A percentile compares a stretch with the other conserved stretches of the same genome.
Evolutionary conservation across 768 basidiomycete species (phyloP).

Genomic region (Leccinum truebloodii): DNA sequence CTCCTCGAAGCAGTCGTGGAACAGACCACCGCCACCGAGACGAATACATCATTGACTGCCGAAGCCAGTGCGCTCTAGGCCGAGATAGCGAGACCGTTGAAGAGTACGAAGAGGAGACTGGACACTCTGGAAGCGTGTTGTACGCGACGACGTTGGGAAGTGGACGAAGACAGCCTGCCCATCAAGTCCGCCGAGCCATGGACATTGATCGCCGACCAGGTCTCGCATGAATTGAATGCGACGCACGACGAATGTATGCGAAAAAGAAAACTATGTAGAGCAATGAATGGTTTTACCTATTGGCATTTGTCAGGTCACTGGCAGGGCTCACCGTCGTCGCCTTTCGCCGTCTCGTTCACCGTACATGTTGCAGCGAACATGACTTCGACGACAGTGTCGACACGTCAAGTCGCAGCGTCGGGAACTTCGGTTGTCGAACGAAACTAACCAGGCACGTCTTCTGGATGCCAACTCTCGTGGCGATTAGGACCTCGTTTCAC

Average conservation of each 20-base stretch:
- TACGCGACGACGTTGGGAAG: not conserved
- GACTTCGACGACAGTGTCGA: constrained; percentile 66
- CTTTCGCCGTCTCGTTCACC: not conserved
- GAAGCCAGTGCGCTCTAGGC: constrained; percentile 76
- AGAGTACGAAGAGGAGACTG: constrained; percentile 71
- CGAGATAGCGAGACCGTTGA: constrained; percentile 65
- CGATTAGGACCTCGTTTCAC: constrained; percentile 90
- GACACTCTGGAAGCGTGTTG: constrained; percentile 70
- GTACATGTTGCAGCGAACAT: constrained; percentile 63
- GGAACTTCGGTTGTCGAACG: constrained; percentile 83
- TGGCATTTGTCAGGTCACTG: not conserved
- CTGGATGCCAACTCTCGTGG: constrained; percentile 89
- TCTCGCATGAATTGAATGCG: constrained; percentile 88
- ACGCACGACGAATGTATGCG: constrained; percentile 94
- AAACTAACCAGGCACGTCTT: constrained; percentile 70
- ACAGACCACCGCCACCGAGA: constrained; percentile 78
- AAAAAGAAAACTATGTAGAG: constrained; percentile 78
- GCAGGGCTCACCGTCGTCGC: not conserved
- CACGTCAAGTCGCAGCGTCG: constrained; percentile 91
- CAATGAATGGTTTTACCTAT: constrained; percentile 50
- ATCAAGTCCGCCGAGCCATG: constrained; percentile 50
- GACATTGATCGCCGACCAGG: constrained; percentile 87
- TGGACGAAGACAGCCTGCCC: not conserved
- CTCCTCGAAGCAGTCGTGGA: constrained; percentile 94
- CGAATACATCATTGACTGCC: constrained; percentile 37